Conservation (phyloP, 306 rosid species). For the Mimosa pudica region DNA sequence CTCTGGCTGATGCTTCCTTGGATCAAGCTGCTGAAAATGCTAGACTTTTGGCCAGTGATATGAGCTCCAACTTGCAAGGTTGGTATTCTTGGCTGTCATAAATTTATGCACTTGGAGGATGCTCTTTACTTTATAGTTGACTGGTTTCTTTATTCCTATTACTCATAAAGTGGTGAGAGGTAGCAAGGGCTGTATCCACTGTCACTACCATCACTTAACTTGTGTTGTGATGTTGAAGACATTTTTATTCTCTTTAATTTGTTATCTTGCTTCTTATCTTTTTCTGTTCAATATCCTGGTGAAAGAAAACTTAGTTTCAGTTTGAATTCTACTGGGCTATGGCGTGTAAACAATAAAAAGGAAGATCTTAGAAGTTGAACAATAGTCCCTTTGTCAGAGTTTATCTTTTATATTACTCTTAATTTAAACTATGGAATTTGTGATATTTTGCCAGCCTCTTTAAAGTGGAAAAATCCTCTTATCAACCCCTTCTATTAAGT, state of each 20-base stretch:
- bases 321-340: background rate
- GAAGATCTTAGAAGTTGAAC: constrained; percentile 1
- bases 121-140: background rate
- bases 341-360: background rate
- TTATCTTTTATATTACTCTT: background rate
- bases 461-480: constrained; percentile 7
- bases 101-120: background rate
- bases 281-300: background rate
- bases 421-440: background rate
- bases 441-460: background rate
- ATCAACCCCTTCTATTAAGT: background rate
- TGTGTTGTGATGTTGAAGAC: background rate
- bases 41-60: constrained; percentile 53
- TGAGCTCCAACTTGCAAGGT: constrained; percentile 80
- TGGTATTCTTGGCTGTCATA: constrained; percentile 32
- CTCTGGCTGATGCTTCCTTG: constrained; percentile 65
- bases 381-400: background rate
- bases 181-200: background rate
- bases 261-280: background rate
- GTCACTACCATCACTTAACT: background rate
- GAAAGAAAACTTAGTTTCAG: background rate
- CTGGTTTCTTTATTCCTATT: background rate
- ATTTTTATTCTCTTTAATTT: background rate
- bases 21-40: constrained; percentile 65
- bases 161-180: background rate